Percentiles rank a stretch among this genome's conserved stretches.
These are phyloP conservation scores for Lasiodiplodia hormozganensis DNA, from an alignment of 2,329 filamentous ascomycete genomes.

Conservation along the genomic window DNA sequence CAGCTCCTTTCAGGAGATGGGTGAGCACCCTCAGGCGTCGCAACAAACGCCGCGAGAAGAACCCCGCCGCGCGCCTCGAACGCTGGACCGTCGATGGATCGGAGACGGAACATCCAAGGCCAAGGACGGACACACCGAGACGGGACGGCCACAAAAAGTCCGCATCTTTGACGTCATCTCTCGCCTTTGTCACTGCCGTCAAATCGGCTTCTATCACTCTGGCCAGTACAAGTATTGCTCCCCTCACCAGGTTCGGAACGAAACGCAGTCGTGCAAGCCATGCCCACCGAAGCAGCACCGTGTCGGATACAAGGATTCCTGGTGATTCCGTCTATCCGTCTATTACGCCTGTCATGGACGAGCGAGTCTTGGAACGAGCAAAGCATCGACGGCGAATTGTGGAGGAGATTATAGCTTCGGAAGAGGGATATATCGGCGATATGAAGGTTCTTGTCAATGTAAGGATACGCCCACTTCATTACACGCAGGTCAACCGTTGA, in stretches of 20 bases:
- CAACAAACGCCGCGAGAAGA: conserved; percentile 49
- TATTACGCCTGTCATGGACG: conserved; percentile 58
- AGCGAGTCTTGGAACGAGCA: conserved; percentile 73
- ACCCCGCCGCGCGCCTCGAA: conserved; percentile 43
- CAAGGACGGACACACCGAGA: not conserved
- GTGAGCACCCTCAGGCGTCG: conserved; percentile 72
- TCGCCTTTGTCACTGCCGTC: conserved; percentile 79
- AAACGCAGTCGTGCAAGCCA: conserved; percentile 52
- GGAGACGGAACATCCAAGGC: not conserved
- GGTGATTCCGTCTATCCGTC: conserved; percentile 61
- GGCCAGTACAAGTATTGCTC: conserved; percentile 72
- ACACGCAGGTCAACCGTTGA: not conserved
- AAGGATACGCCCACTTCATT: conserved; percentile 39
- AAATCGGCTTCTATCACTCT: conserved; percentile 83
- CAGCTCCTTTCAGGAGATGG: conserved; percentile 72
- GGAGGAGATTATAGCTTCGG: conserved; percentile 84
- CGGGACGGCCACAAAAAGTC: conserved; percentile 48
- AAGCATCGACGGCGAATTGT: conserved; percentile 79
- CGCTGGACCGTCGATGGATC: conserved; percentile 45
- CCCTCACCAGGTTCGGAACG: conserved; percentile 63
- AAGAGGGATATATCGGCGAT: conserved; percentile 88
- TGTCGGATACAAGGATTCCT: conserved; percentile 67
- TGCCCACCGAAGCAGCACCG: conserved; percentile 64
- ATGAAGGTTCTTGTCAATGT: conserved; percentile 87
- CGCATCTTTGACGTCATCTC: conserved; percentile 73